Percentiles rank a stretch among this genome's conserved stretches.
Evolutionary conservation across 2,329 filamentous ascomycete genomes (phyloP).

Genomic region (Hypoxylon sp.): DNA sequence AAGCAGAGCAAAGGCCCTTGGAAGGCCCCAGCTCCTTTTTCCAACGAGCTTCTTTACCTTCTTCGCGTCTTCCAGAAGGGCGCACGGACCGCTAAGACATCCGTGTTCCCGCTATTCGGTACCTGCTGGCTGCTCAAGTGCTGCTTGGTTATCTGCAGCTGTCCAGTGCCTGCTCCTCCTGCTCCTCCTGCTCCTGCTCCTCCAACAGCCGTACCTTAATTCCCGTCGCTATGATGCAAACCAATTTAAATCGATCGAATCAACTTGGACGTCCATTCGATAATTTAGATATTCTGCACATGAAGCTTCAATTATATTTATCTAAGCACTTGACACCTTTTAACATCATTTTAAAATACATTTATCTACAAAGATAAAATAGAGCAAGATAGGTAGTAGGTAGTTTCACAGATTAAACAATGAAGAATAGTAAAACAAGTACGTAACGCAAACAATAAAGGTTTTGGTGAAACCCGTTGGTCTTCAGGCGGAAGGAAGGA

Average conservation of each 20-base stretch:
- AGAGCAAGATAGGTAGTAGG: too few relatives aligned
- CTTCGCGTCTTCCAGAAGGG: constrained; percentile 45
- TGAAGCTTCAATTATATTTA: too few relatives aligned
- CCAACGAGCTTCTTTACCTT: constrained; percentile 42
- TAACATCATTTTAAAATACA: too few relatives aligned
- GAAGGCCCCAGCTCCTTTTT: constrained; percentile 29
- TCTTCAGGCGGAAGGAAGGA: constrained; percentile 25
- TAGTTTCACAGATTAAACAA: too few relatives aligned
- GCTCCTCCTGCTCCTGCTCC: background rate
- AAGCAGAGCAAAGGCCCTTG: constrained; percentile 15
- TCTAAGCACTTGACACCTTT: too few relatives aligned
- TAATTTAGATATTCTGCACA: too few relatives aligned
- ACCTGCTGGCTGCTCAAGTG: too few relatives aligned
- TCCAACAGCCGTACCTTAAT: background rate
- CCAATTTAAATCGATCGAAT: background rate
- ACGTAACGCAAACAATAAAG: too few relatives aligned
- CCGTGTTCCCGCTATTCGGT: constrained; percentile 28
- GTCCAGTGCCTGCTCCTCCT: constrained; percentile 16
- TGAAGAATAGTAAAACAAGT: too few relatives aligned
- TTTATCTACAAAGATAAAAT: too few relatives aligned
- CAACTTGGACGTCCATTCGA: too few relatives aligned
- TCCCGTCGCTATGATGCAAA: constrained; percentile 20
- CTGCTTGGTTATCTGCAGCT: constrained; percentile 30
- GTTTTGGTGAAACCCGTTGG: constrained; percentile 26
- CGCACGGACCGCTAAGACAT: constrained; percentile 38